These are phyloP conservation scores for Microbotryum violaceum DNA, from an alignment of 1,284 basidiomycete species.

Conservation along the genomic window DNA sequence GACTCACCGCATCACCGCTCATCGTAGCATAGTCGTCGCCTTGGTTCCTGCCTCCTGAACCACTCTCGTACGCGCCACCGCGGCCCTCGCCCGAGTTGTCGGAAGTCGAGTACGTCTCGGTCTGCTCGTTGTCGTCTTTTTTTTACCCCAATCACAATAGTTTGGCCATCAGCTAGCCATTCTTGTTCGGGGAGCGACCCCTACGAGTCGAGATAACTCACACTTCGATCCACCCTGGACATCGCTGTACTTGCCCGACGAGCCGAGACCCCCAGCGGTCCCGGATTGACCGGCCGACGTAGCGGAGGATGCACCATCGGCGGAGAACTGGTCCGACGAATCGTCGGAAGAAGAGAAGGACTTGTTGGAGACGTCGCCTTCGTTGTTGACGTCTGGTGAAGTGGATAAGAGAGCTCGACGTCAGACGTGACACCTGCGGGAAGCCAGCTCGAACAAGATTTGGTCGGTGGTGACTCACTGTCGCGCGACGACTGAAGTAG, in stretches of 20 bases:
- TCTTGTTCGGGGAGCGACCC: no score
- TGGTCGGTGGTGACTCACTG: neutral
- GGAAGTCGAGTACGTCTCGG: no score
- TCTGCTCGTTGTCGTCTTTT: no score
- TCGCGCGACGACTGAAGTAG: neutral
- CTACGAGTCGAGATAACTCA: no score
- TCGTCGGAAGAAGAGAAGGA: neutral
- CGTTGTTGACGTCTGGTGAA: constrained; percentile 2
- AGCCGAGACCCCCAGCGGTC: neutral
- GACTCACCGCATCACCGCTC: constrained; percentile 1
- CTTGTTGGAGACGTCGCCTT: neutral
- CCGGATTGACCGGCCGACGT: constrained; percentile 5
- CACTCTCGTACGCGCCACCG: neutral
- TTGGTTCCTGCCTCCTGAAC: neutral
- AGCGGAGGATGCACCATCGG: constrained; percentile 10
- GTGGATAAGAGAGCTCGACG: neutral
- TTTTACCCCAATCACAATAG: no score
- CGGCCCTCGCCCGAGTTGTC: no score
- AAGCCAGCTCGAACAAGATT: no score
- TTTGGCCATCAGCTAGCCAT: no score
- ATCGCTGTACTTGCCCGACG: neutral
- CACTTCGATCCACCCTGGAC: neutral
- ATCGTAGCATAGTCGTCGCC: neutral
- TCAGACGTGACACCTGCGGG: neutral
- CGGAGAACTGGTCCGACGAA: constrained; percentile 11